Evolutionary conservation across 2,329 filamentous ascomycete genomes (phyloP).

Genomic region (Sordariomycetes sp.): DNA sequence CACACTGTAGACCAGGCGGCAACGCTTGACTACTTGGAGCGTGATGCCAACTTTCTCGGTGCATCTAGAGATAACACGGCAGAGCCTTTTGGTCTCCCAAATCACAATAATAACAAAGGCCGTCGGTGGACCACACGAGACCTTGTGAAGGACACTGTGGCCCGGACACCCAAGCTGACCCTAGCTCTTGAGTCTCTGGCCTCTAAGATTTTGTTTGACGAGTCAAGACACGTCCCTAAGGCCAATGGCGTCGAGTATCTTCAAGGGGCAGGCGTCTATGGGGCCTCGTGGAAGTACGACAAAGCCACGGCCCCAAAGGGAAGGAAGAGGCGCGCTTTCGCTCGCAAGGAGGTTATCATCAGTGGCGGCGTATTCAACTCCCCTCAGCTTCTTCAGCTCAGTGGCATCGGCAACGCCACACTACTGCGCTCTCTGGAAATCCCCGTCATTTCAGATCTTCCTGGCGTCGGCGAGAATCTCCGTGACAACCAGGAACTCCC

Average conservation of each 20-base stretch:
- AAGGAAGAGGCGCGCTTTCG: slow-evolving; percentile 12
- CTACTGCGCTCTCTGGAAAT: slow-evolving; percentile 33
- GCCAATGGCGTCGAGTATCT: slow-evolving; percentile 27
- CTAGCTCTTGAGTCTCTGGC: slow-evolving; percentile 16
- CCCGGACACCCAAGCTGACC: slow-evolving; percentile 7
- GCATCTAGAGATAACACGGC: slow-evolving; percentile 13
- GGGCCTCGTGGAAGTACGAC: slow-evolving; percentile 19
- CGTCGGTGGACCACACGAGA: slow-evolving; percentile 16
- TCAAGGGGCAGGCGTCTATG: slow-evolving; percentile 9
- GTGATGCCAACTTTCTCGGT: slow-evolving; percentile 8
- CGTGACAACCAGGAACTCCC: slow-evolving; percentile 30
- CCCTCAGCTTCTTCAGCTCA: slow-evolving; percentile 39
- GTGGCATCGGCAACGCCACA: slow-evolving; percentile 32
- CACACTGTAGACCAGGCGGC: slow-evolving; percentile 2
- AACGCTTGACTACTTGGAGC: slow-evolving; percentile 1
- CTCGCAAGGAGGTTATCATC: slow-evolving; percentile 34
- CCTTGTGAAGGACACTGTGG: slow-evolving; percentile 11
- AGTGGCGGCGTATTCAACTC: slow-evolving; percentile 37
- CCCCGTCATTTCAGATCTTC: slow-evolving; percentile 28
- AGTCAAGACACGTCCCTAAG: slow-evolving; percentile 15
- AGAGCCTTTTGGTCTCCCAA: slow-evolving; percentile 15
- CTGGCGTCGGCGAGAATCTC: slow-evolving; percentile 37
- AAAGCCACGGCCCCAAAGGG: slow-evolving; percentile 15
- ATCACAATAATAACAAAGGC: slow-evolving; percentile 15
- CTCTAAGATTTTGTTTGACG: slow-evolving; percentile 25